phyloP scores from a whole-genome alignment of 2,329 filamentous ascomycete species.

The Cladosporium halotolerans region DNA sequence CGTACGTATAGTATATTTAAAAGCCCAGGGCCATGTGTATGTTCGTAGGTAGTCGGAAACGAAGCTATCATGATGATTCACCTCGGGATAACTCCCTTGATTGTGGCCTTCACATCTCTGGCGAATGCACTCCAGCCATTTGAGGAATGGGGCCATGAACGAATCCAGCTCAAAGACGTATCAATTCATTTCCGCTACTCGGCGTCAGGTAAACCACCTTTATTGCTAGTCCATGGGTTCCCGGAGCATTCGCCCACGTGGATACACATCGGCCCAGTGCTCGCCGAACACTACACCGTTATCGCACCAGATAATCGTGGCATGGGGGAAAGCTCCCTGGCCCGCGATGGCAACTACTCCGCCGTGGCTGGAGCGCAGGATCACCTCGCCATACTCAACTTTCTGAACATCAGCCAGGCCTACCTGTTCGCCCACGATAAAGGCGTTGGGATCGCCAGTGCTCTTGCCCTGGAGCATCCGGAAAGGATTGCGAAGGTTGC shows the following conservation, averaged over 20 bases:
- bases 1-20: too few relatives aligned
- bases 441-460: slow-evolving; percentile 38
- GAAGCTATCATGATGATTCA: too few relatives aligned
- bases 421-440: slow-evolving; percentile 45
- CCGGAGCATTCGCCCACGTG: slow-evolving; percentile 18
- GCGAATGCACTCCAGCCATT: slow-evolving; percentile 5
- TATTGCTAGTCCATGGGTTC: slow-evolving; percentile 13
- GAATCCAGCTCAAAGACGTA: slow-evolving; percentile 12
- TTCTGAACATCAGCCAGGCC: slow-evolving; percentile 22
- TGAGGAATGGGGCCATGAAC: slow-evolving; percentile 11
- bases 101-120: background rate
- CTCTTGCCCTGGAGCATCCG: slow-evolving; percentile 36
- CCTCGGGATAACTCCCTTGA: too few relatives aligned
- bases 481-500: slow-evolving; percentile 31
- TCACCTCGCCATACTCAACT: slow-evolving; percentile 23
- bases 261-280: slow-evolving; percentile 36
- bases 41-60: too few relatives aligned
- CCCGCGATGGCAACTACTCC: slow-evolving; percentile 28
- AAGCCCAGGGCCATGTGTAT: too few relatives aligned
- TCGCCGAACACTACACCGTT: slow-evolving; percentile 39
- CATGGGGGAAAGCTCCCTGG: slow-evolving; percentile 29
- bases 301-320: slow-evolving; percentile 41
- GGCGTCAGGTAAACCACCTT: slow-evolving; percentile 11
- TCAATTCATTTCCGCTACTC: slow-evolving; percentile 15
- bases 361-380: slow-evolving; percentile 30